phyloP scores from a whole-genome alignment of 192 early-diverging fungal genomes.

The Radiomyces spectabilis region DNA sequence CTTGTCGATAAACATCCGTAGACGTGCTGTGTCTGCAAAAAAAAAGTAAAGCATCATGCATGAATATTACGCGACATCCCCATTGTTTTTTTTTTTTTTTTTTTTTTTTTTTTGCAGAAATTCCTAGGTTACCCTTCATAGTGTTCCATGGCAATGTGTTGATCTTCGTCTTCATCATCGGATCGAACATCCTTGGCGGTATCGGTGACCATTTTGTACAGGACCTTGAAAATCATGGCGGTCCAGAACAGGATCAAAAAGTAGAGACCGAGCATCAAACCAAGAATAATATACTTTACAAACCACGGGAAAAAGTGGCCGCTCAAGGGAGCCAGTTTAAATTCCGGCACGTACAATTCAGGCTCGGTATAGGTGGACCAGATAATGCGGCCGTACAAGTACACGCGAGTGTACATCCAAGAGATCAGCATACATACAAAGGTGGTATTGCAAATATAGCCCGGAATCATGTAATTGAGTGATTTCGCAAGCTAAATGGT shows the following conservation, averaged over 20 bases:
- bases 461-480: slow-evolving; percentile 61
- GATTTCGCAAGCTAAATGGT: slow-evolving; percentile 59
- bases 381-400: slow-evolving; percentile 59
- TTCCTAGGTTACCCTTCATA: neutral
- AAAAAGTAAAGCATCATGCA: too few species aligned
- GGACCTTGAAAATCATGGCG: slow-evolving; percentile 53
- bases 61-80: too few species aligned
- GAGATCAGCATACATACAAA: slow-evolving; percentile 64
- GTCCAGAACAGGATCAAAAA: slow-evolving; percentile 64
- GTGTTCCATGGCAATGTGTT: neutral
- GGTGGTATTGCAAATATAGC: slow-evolving; percentile 42
- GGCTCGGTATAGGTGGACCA: slow-evolving; percentile 50
- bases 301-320: slow-evolving; percentile 44
- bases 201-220: slow-evolving; percentile 46
- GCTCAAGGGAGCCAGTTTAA: slow-evolving; percentile 33
- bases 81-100: slow-evolving; percentile 1
- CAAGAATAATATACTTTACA: slow-evolving; percentile 34
- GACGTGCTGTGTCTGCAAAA: too few species aligned
- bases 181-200: slow-evolving; percentile 61
- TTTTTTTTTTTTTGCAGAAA: neutral
- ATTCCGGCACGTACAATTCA: slow-evolving; percentile 39
- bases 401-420: slow-evolving; percentile 74
- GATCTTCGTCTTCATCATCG: slow-evolving; percentile 49
- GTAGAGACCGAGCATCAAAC: slow-evolving; percentile 43
- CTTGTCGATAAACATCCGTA: too few species aligned